Conservation (phyloP, 2,329 filamentous ascomycete genomes). For the Sarocladium brachiariae region DNA sequence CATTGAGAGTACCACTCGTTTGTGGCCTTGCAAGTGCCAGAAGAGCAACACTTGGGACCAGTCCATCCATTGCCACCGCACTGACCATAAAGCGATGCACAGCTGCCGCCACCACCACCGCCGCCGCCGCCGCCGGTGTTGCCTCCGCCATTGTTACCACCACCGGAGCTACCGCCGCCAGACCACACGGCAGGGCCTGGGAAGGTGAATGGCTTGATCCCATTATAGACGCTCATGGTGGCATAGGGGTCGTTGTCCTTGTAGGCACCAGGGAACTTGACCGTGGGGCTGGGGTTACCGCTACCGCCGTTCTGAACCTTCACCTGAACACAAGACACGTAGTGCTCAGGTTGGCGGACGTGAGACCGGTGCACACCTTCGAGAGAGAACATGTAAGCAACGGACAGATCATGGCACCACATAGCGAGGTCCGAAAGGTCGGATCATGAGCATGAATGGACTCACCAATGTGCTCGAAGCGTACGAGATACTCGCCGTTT, state of each 20-base stretch:
- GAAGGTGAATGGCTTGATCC: slow-evolving; percentile 14
- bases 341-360: slow-evolving; percentile 10
- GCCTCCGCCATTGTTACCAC: neutral
- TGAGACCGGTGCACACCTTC: slow-evolving; percentile 2
- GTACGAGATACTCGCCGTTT: slow-evolving; percentile 29
- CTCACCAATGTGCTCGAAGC: slow-evolving; percentile 26
- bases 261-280: slow-evolving; percentile 25
- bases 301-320: slow-evolving; percentile 15
- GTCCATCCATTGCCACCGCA: slow-evolving; percentile 11
- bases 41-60: slow-evolving; percentile 10
- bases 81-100: slow-evolving; percentile 8
- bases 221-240: slow-evolving; percentile 19
- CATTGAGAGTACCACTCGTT: slow-evolving; percentile 12
- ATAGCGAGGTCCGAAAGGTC: no score
- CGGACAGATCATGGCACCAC: neutral
- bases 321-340: slow-evolving; percentile 17
- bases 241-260: slow-evolving; percentile 18
- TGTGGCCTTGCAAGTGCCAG: slow-evolving; percentile 9
- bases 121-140: neutral
- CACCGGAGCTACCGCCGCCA: slow-evolving; percentile 1
- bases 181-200: slow-evolving; percentile 12
- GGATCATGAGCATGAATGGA: neutral
- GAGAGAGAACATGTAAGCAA: neutral
- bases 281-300: slow-evolving; percentile 16
- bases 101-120: neutral